Percentiles rank a stretch among this genome's conserved stretches.
These are phyloP conservation scores for Ceratocystis alfenasii DNA, from an alignment of 2,329 filamentous ascomycete species.

Conservation along the genomic window DNA sequence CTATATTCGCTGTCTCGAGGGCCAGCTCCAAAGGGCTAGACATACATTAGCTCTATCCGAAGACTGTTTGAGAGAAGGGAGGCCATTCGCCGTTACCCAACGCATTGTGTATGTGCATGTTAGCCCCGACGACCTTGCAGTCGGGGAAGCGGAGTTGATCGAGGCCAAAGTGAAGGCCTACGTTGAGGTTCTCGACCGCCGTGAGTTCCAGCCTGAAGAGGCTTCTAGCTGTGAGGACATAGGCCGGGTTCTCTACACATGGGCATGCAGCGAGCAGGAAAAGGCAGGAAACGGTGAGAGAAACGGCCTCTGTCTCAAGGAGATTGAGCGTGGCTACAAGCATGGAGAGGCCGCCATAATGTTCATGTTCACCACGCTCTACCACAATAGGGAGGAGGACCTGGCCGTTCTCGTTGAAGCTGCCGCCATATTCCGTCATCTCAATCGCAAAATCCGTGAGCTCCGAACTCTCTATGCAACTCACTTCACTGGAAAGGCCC, in stretches of 20 bases:
- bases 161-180: neutral
- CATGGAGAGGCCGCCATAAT: neutral
- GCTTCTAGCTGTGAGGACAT: neutral
- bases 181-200: neutral
- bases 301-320: neutral
- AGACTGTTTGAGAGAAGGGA: too few species aligned
- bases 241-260: neutral
- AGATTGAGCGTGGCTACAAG: neutral
- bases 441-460: neutral
- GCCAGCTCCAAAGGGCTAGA: neutral
- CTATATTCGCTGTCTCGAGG: neutral
- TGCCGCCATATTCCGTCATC: neutral
- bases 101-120: too few species aligned
- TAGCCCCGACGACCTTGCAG: neutral
- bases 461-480: neutral
- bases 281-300: neutral
- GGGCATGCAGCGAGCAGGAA: neutral
- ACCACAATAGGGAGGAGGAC: neutral
- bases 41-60: too few species aligned
- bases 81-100: neutral
- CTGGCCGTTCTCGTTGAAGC: neutral
- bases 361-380: neutral
- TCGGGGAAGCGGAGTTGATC: neutral
- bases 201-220: neutral
- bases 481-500: neutral